phyloP scores from a whole-genome alignment of 73 alveolate species.

The Paraurostyla sp. region DNA sequence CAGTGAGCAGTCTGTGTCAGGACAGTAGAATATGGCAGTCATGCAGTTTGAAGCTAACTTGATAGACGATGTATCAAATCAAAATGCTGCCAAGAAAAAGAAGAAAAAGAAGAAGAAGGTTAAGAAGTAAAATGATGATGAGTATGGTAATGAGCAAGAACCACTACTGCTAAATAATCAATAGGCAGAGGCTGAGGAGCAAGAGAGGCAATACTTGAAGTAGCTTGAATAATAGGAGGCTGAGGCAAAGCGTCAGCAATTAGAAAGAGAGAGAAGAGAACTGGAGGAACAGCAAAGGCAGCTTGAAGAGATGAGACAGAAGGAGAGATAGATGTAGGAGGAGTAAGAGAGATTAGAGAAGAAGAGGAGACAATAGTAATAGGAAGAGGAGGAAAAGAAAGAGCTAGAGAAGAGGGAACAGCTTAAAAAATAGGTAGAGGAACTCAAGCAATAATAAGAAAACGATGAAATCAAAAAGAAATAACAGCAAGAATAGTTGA shows the following conservation, averaged over 20 bases:
- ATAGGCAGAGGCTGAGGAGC: conserved; percentile 24
- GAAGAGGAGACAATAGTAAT: background rate
- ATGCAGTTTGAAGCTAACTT: conserved; percentile 37
- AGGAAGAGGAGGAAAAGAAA: conserved; percentile 10
- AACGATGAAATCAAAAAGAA: conserved; percentile 37
- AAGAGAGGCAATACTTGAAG: background rate
- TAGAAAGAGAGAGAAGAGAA: conserved; percentile 16
- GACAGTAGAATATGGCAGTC: background rate
- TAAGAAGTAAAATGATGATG: conserved; percentile 2
- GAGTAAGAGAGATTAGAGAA: conserved; percentile 28
- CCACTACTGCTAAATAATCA: background rate
- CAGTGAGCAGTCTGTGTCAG: background rate
- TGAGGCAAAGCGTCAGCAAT: background rate
- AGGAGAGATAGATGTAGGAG: background rate
- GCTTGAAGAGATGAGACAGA: conserved; percentile 33
- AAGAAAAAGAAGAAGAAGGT: conserved; percentile 60
- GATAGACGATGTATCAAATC: conserved; percentile 1
- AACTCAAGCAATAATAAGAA: background rate
- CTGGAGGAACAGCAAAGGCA: conserved; percentile 4
- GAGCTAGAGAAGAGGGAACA: conserved; percentile 10
- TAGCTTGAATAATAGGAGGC: background rate
- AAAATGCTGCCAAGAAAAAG: conserved; percentile 12
- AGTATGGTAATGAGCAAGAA: background rate
- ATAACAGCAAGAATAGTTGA: background rate
- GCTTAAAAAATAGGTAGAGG: conserved; percentile 12